A percentile compares a stretch with the other conserved stretches of the same genome.
Evolutionary conservation across 306 rosid species (phyloP).

Genomic region (Senna tora): DNA sequence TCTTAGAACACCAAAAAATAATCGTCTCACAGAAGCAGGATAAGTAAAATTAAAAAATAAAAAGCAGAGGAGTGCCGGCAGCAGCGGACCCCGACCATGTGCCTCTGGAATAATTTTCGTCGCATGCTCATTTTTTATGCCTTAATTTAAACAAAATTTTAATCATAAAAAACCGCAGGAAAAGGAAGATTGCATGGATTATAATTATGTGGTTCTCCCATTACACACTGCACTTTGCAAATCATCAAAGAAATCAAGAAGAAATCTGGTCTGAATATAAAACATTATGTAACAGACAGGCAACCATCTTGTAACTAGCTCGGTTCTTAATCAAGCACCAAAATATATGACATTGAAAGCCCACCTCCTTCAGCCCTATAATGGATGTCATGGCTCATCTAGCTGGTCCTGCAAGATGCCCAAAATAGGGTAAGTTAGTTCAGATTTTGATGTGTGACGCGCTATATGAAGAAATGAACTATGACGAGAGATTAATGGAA

Average conservation of each 20-base stretch:
- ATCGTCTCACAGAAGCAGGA: neutral
- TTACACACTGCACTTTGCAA: conserved; percentile 47
- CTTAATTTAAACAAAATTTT: neutral
- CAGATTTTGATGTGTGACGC: conserved; percentile 31
- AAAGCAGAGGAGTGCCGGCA: neutral
- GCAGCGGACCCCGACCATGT: neutral
- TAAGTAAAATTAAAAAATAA: too few species aligned
- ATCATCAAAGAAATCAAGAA: conserved; percentile 43
- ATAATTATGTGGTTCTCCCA: conserved; percentile 41
- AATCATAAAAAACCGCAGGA: neutral
- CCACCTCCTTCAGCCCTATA: conserved; percentile 59
- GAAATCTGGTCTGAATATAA: conserved; percentile 37
- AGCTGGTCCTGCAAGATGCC: conserved; percentile 72
- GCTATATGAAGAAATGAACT: conserved; percentile 13
- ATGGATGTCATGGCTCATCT: conserved; percentile 71
- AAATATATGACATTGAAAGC: conserved; percentile 60
- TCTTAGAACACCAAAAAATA: neutral
- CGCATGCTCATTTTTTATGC: neutral
- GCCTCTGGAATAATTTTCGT: neutral
- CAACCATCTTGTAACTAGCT: conserved; percentile 46
- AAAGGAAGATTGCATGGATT: conserved; percentile 34
- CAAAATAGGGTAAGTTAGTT: conserved; percentile 13
- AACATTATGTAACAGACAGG: conserved; percentile 42
- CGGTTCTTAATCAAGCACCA: conserved; percentile 50
- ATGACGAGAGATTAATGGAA: conserved; percentile 1